These are phyloP conservation scores for Backusella psychrophila DNA, from an alignment of 192 early-diverging fungal species.

Conservation along the genomic window DNA sequence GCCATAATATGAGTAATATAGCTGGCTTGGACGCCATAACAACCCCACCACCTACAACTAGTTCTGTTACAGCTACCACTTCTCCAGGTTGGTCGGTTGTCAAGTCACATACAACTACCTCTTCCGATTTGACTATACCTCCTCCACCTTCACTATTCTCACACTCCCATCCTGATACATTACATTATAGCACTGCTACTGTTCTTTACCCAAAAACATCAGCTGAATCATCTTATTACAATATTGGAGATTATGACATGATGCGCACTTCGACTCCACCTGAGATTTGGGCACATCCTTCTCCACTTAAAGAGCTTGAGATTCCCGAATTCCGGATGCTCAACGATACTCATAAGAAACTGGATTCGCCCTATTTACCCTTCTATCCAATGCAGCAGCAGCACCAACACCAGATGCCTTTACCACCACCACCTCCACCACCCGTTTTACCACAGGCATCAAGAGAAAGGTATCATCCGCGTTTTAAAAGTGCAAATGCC, in stretches of 20 bases:
- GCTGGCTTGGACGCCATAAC: neutral
- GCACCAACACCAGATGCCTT: neutral
- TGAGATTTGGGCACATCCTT: neutral
- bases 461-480: slow-evolving; percentile 3
- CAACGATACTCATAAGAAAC: neutral
- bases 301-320: neutral
- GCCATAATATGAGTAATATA: neutral
- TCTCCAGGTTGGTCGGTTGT: neutral
- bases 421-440: slow-evolving; percentile 1
- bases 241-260: neutral
- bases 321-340: neutral
- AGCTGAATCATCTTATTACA: neutral
- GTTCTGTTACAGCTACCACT: neutral
- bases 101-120: neutral
- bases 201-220: neutral
- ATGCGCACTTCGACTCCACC: neutral
- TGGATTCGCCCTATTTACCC: neutral
- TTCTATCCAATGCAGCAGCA: neutral
- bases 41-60: neutral
- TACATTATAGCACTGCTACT: neutral
- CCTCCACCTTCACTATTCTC: neutral
- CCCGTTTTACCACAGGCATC: neutral
- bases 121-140: neutral
- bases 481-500: slow-evolving; percentile 14
- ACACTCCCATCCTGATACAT: neutral